Conservation (phyloP, 257 asterid genomes). For the Scutellaria minor region DNA sequence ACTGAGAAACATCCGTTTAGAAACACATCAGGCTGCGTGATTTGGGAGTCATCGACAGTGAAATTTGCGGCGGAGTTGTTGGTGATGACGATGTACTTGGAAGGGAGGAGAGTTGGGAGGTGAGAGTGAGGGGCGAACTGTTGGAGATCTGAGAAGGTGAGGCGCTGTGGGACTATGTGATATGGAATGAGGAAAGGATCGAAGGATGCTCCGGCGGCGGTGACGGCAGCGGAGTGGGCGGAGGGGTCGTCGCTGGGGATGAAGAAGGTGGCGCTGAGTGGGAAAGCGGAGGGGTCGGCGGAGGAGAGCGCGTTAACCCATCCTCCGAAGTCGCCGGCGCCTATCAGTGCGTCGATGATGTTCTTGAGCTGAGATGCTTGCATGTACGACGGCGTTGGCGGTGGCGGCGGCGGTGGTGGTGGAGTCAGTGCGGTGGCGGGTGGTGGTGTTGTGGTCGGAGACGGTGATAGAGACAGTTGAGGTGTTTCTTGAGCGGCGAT, state of each 20-base stretch:
- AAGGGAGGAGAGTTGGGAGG: conserved; percentile 67
- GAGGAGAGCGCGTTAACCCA: conserved; percentile 63
- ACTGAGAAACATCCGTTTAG: conserved; percentile 49
- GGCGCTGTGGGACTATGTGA: conserved; percentile 75
- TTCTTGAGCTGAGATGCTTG: conserved; percentile 48
- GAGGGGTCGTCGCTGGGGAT: conserved; percentile 63
- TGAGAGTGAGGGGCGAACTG: conserved; percentile 36
- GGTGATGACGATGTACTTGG: conserved; percentile 59
- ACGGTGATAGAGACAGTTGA: conserved; percentile 20
- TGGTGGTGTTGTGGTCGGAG: conserved; percentile 9
- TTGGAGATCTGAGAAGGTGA: conserved; percentile 58
- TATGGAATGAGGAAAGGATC: conserved; percentile 61
- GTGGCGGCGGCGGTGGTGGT: conserved; percentile 25
- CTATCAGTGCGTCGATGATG: conserved; percentile 60
- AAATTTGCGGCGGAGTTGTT: conserved; percentile 50
- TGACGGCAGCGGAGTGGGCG: conserved; percentile 41
- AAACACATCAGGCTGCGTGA: conserved; percentile 54
- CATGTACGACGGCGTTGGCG: conserved; percentile 32
- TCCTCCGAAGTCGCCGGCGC: conserved; percentile 61
- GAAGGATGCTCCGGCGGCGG: conserved; percentile 36
- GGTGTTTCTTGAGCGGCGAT: conserved; percentile 17
- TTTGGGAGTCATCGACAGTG: conserved; percentile 54
- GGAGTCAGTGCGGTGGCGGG: conserved; percentile 22
- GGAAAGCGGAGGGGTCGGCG: conserved; percentile 52
- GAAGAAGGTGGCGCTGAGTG: conserved; percentile 69